phyloP scores from a whole-genome alignment of 768 basidiomycete species.

The Suillus subalutaceus region DNA sequence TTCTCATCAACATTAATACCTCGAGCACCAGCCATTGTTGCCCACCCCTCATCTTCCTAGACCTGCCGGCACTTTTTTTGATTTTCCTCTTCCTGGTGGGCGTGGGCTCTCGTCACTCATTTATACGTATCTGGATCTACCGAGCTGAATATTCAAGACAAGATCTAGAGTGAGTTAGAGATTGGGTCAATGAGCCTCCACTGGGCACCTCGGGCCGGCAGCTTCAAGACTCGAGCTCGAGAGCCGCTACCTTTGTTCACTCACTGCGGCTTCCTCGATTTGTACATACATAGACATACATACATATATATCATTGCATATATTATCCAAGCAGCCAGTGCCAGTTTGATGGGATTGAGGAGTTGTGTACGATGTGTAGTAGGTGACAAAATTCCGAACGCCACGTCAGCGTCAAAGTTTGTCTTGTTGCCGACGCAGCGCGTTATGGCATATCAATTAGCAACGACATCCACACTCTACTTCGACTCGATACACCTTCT shows the following conservation, averaged over 20 bases:
- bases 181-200: too few relatives aligned
- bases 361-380: too few relatives aligned
- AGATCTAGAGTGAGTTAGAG: not conserved
- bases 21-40: not conserved
- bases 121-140: not conserved
- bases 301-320: too few relatives aligned
- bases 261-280: not conserved
- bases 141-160: not conserved
- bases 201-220: too few relatives aligned
- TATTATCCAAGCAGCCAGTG: not conserved
- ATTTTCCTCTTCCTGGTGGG: not conserved
- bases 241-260: not conserved
- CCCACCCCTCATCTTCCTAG: not conserved
- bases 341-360: too few relatives aligned
- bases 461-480: not conserved
- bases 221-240: too few relatives aligned
- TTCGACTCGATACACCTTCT: not conserved
- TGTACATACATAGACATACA: not conserved
- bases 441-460: slow-evolving; percentile 2
- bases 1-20: not conserved
- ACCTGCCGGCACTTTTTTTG: too few relatives aligned
- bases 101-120: not conserved
- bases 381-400: not conserved
- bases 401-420: not conserved
- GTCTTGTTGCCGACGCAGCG: not conserved